Conservation (phyloP, 805 yeast species). For the Candida khao-thaluensis region DNA sequence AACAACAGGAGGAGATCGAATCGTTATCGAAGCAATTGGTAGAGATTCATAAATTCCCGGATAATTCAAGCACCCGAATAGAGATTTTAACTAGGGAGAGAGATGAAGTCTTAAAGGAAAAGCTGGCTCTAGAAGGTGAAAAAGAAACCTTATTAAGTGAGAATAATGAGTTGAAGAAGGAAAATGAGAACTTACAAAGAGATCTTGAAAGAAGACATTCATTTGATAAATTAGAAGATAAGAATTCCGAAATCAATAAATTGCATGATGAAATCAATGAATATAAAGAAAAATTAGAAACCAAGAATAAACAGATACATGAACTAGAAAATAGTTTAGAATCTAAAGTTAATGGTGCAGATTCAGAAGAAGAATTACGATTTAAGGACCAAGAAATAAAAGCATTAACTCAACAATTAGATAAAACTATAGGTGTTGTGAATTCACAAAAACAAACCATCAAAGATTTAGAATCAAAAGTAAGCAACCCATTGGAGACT, state of each 20-base stretch:
- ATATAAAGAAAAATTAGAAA: conserved; percentile 19
- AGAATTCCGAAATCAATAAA: conserved; percentile 13
- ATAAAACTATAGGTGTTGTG: conserved; percentile 11
- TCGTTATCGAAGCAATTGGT: conserved; percentile 11
- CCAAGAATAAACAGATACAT: conserved; percentile 10
- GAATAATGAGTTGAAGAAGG: neutral
- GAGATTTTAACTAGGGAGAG: conserved; percentile 1
- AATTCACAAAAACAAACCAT: conserved; percentile 13
- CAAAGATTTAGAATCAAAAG: conserved; percentile 6
- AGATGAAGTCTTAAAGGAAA: neutral
- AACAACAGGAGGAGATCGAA: conserved; percentile 13
- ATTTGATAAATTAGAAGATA: conserved; percentile 15
- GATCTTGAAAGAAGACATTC: conserved; percentile 15
- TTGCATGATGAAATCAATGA: conserved; percentile 12
- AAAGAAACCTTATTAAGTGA: neutral
- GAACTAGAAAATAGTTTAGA: conserved; percentile 9
- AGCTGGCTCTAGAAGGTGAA: neutral
- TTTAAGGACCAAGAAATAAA: conserved; percentile 18
- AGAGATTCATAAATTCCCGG: conserved; percentile 12
- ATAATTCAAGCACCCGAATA: neutral
- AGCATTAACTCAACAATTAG: conserved; percentile 16
- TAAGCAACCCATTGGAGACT: neutral
- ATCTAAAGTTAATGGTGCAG: conserved; percentile 5
- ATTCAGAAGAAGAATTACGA: conserved; percentile 7
- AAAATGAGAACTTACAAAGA: conserved; percentile 12